Evolutionary conservation across 176 grass and related monocot species (phyloP).

Genomic region (Chrysopogon serrulatus): DNA sequence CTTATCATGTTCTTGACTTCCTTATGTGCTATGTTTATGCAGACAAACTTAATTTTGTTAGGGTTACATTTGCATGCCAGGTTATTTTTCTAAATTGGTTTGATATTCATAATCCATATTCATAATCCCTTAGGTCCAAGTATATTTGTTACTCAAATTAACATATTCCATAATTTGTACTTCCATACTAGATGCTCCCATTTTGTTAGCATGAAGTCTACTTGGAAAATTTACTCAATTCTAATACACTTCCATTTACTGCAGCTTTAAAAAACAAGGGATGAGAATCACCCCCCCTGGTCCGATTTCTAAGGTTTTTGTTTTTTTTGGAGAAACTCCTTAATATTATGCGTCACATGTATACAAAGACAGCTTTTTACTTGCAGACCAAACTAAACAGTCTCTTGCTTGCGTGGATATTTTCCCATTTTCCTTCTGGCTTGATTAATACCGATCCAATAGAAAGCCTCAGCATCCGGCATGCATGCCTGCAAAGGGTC

Average conservation of each 20-base stretch:
- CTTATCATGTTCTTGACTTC: neutral
- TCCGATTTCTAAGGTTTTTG: too few relatives aligned
- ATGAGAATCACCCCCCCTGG: slow-evolving; percentile 94
- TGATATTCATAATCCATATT: too few relatives aligned
- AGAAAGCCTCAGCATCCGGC: slow-evolving; percentile 24
- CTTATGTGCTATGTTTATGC: slow-evolving; percentile 4
- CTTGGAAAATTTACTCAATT: neutral
- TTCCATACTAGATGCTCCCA: neutral
- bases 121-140: neutral
- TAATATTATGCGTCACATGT: too few relatives aligned
- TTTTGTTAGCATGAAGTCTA: neutral
- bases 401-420: too few relatives aligned
- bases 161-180: neutral
- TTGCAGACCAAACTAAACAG: too few relatives aligned
- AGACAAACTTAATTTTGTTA: neutral
- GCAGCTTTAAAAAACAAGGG: slow-evolving; percentile 95
- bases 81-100: neutral
- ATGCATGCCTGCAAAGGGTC: slow-evolving; percentile 58
- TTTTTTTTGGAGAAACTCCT: too few relatives aligned
- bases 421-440: too few relatives aligned
- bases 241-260: slow-evolving; percentile 12
- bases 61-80: slow-evolving; percentile 2
- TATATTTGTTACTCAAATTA: neutral
- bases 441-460: slow-evolving; percentile 23
- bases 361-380: too few relatives aligned